Conservation (phyloP, 345 rosid species). For the Eutrema yunnanense region DNA sequence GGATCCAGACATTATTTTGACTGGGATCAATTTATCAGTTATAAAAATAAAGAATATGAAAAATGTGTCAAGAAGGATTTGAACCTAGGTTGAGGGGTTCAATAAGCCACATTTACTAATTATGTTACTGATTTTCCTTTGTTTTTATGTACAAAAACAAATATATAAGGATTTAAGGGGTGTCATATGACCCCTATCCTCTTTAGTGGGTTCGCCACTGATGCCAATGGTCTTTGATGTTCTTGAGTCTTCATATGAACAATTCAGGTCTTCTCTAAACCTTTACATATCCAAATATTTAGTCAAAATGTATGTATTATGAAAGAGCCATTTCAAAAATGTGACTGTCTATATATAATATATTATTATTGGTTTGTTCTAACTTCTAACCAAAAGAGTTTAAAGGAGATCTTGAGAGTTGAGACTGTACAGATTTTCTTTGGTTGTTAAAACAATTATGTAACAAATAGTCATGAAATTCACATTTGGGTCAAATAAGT, state of each 20-base stretch:
- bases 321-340: background rate
- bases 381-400: conserved; percentile 16
- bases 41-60: too few relatives aligned
- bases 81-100: too few relatives aligned
- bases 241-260: background rate
- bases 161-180: too few relatives aligned
- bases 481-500: conserved; percentile 17
- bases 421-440: conserved; percentile 17
- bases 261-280: background rate
- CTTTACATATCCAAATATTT: background rate
- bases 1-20: too few relatives aligned
- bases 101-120: too few relatives aligned
- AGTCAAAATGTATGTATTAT: background rate
- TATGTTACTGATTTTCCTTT: too few relatives aligned
- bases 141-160: too few relatives aligned
- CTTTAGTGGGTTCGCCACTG: too few relatives aligned
- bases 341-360: background rate
- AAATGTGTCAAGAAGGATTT: too few relatives aligned
- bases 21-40: too few relatives aligned
- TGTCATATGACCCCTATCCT: too few relatives aligned
- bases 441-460: conserved; percentile 20
- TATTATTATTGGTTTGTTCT: conserved; percentile 10
- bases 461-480: conserved; percentile 19
- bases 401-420: conserved; percentile 14
- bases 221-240: background rate